Evolutionary conservation across 345 rosid genomes (phyloP).

Genomic region (Eutrema yunnanense): DNA sequence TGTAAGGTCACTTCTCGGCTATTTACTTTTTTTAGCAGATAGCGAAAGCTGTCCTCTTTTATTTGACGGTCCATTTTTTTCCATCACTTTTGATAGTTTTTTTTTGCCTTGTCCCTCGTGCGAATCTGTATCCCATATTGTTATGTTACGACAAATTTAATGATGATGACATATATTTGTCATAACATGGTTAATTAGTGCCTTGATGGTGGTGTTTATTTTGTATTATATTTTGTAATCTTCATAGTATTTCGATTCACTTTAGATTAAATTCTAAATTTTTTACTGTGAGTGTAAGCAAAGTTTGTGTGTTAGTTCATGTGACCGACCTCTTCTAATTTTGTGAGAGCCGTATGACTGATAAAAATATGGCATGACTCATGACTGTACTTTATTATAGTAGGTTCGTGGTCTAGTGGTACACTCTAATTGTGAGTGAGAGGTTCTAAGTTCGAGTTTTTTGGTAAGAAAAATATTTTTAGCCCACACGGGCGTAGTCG

Average conservation of each 20-base stretch:
- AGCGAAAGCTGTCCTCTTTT: neutral
- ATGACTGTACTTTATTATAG: neutral
- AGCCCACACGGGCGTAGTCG: too few species aligned
- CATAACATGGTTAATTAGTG: neutral
- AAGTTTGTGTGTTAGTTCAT: constrained; percentile 3
- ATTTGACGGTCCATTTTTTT: neutral
- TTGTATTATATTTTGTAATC: neutral
- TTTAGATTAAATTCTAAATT: neutral
- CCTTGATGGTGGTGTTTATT: neutral
- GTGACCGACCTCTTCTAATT: constrained; percentile 15
- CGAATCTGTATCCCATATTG: constrained; percentile 15
- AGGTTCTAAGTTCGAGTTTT: too few species aligned
- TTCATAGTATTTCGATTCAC: neutral
- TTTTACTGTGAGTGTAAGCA: neutral
- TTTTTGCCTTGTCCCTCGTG: constrained; percentile 6
- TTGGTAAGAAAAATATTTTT: too few species aligned
- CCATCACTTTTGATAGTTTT: constrained; percentile 1
- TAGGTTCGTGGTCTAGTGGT: neutral
- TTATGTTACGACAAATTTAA: neutral
- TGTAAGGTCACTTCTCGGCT: constrained; percentile 2
- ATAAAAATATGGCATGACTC: neutral
- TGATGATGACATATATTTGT: neutral
- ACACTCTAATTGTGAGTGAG: too few species aligned
- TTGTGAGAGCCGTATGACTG: constrained; percentile 10
- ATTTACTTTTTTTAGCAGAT: neutral